Percentiles rank a stretch among this genome's conserved stretches.
phyloP scores from a whole-genome alignment of 192 early-diverging fungal genomes.

The Gonapodya sp. region DNA sequence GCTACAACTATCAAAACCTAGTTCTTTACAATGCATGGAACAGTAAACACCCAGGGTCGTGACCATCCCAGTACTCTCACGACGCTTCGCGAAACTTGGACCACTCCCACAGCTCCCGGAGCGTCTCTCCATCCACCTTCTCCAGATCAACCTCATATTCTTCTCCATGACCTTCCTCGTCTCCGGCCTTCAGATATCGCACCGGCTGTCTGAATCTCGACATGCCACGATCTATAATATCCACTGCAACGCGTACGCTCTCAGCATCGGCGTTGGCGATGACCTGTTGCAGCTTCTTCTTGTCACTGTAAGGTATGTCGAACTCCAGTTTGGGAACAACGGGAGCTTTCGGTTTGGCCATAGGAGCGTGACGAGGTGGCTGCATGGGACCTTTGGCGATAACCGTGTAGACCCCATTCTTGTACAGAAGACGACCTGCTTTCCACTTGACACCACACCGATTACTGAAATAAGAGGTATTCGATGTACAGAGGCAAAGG shows the following conservation, averaged over 20 bases:
- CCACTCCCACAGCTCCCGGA: neutral
- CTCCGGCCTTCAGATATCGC: neutral
- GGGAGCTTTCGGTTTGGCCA: neutral
- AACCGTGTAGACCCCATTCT: neutral
- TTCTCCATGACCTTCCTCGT: neutral
- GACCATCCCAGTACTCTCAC: neutral
- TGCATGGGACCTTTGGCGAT: neutral
- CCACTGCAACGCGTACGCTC: neutral
- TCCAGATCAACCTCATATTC: neutral
- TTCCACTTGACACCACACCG: neutral
- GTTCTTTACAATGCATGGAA: too few species aligned
- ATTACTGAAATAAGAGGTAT: neutral
- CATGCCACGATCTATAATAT: neutral
- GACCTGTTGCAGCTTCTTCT: neutral
- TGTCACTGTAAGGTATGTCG: neutral
- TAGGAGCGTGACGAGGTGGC: neutral
- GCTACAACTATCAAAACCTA: too few species aligned
- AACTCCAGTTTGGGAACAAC: neutral
- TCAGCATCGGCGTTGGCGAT: neutral
- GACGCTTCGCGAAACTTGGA: neutral
- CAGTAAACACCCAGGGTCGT: too few species aligned
- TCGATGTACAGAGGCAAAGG: too few species aligned
- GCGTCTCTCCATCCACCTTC: conserved; percentile 1
- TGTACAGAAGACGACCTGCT: neutral
- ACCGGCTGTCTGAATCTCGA: neutral